Evolutionary conservation across 139 green algal genomes (phyloP).

Genomic region (Auxenochlorella pyrenoidosa): DNA sequence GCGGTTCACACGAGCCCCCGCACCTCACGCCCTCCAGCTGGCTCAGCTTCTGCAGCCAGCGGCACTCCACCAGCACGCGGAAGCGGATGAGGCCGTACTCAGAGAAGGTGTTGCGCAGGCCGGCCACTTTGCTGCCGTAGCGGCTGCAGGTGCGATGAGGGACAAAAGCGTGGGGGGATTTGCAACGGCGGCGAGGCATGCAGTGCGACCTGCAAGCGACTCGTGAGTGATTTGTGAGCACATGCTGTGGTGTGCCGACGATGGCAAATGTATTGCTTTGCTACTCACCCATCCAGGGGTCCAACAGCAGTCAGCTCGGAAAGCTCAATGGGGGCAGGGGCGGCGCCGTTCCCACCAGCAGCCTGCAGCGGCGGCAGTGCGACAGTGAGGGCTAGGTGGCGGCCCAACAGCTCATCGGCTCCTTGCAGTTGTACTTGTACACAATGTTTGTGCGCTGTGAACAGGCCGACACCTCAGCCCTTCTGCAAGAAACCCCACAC

Average conservation of each 20-base stretch:
- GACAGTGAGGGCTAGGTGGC: neutral
- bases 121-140: conserved; percentile 81
- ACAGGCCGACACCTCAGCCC: neutral
- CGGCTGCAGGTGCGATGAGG: conserved; percentile 59
- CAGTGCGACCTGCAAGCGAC: neutral
- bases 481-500: neutral
- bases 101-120: conserved; percentile 89
- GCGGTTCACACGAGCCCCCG: neutral
- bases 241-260: neutral
- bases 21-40: conserved; percentile 40
- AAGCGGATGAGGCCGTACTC: conserved; percentile 97
- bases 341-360: conserved; percentile 21
- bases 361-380: neutral
- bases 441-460: no score
- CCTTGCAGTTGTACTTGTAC: neutral
- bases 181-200: neutral
- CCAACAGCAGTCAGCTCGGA: conserved; percentile 88
- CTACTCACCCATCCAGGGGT: conserved; percentile 87
- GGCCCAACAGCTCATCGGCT: neutral
- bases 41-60: conserved; percentile 95
- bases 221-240: neutral
- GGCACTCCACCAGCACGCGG: conserved; percentile 95
- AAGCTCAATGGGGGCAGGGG: conserved; percentile 62
- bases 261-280: no score
- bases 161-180: neutral